Conservation (phyloP, 768 basidiomycete species). For the Candolleomyces eurysporus region DNA sequence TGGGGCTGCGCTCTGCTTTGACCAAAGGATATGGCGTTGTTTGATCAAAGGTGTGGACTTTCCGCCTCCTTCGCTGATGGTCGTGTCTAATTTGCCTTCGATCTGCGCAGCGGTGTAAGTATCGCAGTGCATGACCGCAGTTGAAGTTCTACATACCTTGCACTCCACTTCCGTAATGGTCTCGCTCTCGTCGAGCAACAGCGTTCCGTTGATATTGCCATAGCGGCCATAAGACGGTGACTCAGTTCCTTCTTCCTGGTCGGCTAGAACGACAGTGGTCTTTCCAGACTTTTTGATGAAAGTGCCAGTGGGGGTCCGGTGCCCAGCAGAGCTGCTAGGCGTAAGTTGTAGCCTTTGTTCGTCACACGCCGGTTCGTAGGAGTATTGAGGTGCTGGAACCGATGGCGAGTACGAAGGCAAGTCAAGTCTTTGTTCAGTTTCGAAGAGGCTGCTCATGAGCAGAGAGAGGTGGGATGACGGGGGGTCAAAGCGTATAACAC, state of each 20-base stretch:
- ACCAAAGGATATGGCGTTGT: constrained; percentile 35
- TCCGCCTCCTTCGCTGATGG: constrained; percentile 36
- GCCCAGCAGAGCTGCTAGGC: constrained; percentile 25
- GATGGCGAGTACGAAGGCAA: constrained; percentile 58
- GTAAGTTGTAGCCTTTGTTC: constrained; percentile 56
- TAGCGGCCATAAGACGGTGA: constrained; percentile 46
- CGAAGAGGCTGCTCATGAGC: constrained; percentile 4
- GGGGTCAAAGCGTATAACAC: background rate
- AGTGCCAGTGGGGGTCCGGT: constrained; percentile 33
- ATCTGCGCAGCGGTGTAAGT: constrained; percentile 28
- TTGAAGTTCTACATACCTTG: constrained; percentile 33
- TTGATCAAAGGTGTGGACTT: constrained; percentile 31
- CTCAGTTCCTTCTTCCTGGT: constrained; percentile 39
- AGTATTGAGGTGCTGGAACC: constrained; percentile 55
- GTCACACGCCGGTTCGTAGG: constrained; percentile 47
- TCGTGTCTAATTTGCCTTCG: constrained; percentile 39
- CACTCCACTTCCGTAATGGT: constrained; percentile 41
- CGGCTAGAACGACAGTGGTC: constrained; percentile 41
- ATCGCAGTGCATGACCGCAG: background rate
- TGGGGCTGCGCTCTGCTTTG: constrained; percentile 12
- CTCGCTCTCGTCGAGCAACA: constrained; percentile 38
- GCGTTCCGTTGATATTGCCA: constrained; percentile 37
- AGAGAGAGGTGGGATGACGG: background rate
- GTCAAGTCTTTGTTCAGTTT: constrained; percentile 9
- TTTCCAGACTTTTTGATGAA: constrained; percentile 39